Conservation (phyloP, 257 asterid genomes). For the Solanum tarijense region DNA sequence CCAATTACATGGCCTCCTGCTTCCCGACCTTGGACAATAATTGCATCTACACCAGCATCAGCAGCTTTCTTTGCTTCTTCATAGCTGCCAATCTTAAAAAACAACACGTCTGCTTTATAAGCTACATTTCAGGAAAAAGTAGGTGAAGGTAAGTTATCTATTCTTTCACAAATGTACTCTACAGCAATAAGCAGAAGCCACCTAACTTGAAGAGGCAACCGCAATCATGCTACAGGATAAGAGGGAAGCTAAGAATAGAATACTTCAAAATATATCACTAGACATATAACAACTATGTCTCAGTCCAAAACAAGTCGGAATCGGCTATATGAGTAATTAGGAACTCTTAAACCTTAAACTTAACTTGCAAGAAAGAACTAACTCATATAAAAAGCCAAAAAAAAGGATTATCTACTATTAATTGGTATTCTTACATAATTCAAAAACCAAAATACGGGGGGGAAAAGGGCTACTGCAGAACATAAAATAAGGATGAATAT, state of each 20-base stretch:
- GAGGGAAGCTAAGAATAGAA: neutral
- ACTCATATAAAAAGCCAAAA: neutral
- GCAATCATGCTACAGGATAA: neutral
- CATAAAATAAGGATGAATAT: neutral
- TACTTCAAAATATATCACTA: neutral
- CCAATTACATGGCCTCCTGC: slow-evolving; percentile 95
- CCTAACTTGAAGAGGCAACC: neutral
- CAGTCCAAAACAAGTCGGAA: neutral
- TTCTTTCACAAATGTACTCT: neutral
- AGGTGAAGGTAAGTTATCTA: neutral
- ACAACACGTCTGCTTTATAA: neutral
- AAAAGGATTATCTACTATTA: neutral
- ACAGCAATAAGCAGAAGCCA: neutral
- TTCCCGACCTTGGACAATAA: slow-evolving; percentile 82
- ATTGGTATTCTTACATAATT: neutral
- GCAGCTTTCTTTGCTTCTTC: slow-evolving; percentile 66
- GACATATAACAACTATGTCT: neutral
- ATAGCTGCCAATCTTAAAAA: slow-evolving; percentile 61
- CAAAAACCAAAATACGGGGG: neutral
- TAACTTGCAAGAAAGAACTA: neutral
- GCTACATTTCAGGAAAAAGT: neutral
- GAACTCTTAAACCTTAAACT: neutral
- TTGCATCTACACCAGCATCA: slow-evolving; percentile 69
- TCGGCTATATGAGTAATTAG: neutral
- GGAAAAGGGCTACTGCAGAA: neutral